Base-by-base conservation (phyloP, 2,329 filamentous ascomycete genomes). In the Cercospora zeae-maydis region DNA sequence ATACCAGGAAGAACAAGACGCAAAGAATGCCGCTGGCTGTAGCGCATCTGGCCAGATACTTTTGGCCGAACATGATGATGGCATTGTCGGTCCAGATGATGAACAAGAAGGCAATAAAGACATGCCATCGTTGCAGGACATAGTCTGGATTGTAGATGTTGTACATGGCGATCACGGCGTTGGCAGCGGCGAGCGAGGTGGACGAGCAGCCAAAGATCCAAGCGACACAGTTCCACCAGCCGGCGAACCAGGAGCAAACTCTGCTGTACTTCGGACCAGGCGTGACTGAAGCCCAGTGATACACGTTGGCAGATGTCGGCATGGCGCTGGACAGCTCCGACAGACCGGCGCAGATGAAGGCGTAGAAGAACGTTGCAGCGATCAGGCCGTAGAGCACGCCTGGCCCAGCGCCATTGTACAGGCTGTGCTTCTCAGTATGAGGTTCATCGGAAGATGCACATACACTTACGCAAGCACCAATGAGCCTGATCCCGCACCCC, bases 41-140 rank as follows among this genome's bases (percentile, higher is more conserved):
- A 82, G 58, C 87, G 67, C 14, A 75, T 72, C 59, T 1, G 82
- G 85, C 64, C 85, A 78, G 30, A 78, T 78, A 59, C 78, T 78
- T 67, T 86, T 87, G 64, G n/a, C 77, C 81, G 59, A 87, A 83
- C 56, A 86, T 80, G 30, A 83, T 80, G 5, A 78, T 71, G 8
- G 67, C 69, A 58, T 78, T 80, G 58, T 76, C 79, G 0, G 78
- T 63, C 80, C 81, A 83, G 31, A 78, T 80, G 21, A 81, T 70
- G 39, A 80, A 74, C 27, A 83, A 66, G 64, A 81, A 83, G 5
- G 74, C 76, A 55, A 84, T 63, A 68, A 84, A 84, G 52, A 82
- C 76, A 37, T 84, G 79, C 81, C 82, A 84, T 55, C 78, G 74
- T 58, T 82, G 65, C n/a, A 75, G 76, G 3, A 72, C 72, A 57